A percentile compares a stretch with the other conserved stretches of the same genome.
Evolutionary conservation across 1,284 basidiomycete genomes (phyloP).

Genomic region (Psilocybe mexicana): DNA sequence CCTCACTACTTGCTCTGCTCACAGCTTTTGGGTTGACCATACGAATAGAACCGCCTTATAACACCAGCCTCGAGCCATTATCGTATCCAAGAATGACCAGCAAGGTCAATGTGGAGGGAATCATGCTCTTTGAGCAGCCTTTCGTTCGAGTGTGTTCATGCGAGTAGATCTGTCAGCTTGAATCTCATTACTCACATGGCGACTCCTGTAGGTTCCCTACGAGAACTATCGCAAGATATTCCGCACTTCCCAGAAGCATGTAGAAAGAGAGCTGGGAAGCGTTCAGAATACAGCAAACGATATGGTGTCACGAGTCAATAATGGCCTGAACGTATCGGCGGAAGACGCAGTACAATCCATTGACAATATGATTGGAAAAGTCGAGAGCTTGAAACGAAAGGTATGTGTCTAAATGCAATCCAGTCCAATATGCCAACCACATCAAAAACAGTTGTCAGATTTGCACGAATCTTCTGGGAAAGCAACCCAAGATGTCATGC

Average conservation of each 20-base stretch:
- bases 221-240: conserved; percentile 87
- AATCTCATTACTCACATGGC: not conserved
- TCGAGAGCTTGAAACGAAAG: conserved; percentile 82
- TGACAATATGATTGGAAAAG: conserved; percentile 74
- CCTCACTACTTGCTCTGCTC: no score
- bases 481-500: conserved; percentile 71
- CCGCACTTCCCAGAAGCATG: conserved; percentile 73
- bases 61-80: not conserved
- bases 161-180: not conserved
- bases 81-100: conserved; percentile 32
- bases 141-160: conserved; percentile 65
- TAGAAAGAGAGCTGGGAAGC: conserved; percentile 74
- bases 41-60: no score
- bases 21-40: no score
- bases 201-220: conserved; percentile 66
- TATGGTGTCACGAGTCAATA: conserved; percentile 45
- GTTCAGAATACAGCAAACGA: conserved; percentile 60
- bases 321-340: conserved; percentile 35
- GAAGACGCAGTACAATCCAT: conserved; percentile 63
- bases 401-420: conserved; percentile 39
- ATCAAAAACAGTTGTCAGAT: conserved; percentile 57
- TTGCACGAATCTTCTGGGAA: conserved; percentile 65
- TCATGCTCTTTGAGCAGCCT: conserved; percentile 87
- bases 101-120: conserved; percentile 71
- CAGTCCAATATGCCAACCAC: not conserved